These are phyloP conservation scores for Chaetomium strumarium DNA, from an alignment of 2,329 filamentous ascomycete species.

Conservation along the genomic window DNA sequence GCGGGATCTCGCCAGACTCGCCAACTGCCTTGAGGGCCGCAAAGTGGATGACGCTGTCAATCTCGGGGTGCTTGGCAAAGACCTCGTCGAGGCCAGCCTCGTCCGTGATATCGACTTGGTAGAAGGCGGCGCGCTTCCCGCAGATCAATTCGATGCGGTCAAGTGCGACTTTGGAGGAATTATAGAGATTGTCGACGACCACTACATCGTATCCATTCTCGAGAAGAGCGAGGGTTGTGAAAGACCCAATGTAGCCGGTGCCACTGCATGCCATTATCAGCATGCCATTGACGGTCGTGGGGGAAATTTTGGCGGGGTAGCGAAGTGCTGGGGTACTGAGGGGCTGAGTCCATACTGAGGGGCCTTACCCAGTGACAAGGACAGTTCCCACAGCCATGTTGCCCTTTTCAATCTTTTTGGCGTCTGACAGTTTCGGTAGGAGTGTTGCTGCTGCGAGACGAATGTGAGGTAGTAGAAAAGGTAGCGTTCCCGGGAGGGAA, in stretches of 20 bases:
- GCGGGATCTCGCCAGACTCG: slow-evolving; percentile 86
- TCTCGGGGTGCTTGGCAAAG: slow-evolving; percentile 82
- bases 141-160: slow-evolving; percentile 93
- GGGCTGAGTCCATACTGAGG: too few species aligned
- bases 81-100: slow-evolving; percentile 77
- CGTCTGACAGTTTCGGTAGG: slow-evolving; percentile 14
- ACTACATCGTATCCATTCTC: slow-evolving; percentile 94
- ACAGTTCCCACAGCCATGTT: slow-evolving; percentile 78
- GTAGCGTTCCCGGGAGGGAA: not conserved
- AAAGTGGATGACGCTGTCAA: slow-evolving; percentile 98
- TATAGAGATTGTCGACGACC: slow-evolving; percentile 94
- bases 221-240: slow-evolving; percentile 87
- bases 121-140: slow-evolving; percentile 80
- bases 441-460: slow-evolving; percentile 1
- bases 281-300: slow-evolving; percentile 1
- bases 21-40: slow-evolving; percentile 97
- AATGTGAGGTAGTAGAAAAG: not conserved
- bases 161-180: slow-evolving; percentile 84
- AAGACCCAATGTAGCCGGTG: slow-evolving; percentile 98
- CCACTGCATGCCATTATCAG: slow-evolving; percentile 55
- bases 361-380: slow-evolving; percentile 79
- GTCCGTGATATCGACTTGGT: slow-evolving; percentile 83
- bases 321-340: slow-evolving; percentile 8
- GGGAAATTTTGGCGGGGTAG: slow-evolving; percentile 9
- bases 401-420: slow-evolving; percentile 24